Percentiles rank a stretch among this genome's conserved stretches.
phyloP scores from a whole-genome alignment of 805 yeast genomes.

The Metschnikowia aberdeeniae region DNA sequence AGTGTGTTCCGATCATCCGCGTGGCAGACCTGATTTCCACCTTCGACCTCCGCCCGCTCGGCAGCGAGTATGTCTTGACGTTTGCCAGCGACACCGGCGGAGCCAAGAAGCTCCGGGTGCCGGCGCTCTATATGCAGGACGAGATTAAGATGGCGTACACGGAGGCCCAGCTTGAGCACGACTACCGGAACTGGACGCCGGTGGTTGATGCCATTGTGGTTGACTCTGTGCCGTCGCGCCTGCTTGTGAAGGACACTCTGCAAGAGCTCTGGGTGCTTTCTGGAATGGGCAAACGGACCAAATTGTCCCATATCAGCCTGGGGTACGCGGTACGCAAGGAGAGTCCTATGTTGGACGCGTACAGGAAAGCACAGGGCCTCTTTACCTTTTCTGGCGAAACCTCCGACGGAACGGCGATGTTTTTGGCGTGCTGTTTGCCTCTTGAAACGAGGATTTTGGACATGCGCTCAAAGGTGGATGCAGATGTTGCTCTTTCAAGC shows the following conservation, averaged over 20 bases:
- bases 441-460: conserved; percentile 31
- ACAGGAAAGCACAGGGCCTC: conserved; percentile 28
- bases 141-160: conserved; percentile 17
- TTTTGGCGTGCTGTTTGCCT: conserved; percentile 34
- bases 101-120: conserved; percentile 32
- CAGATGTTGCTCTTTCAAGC: neutral
- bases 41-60: conserved; percentile 13
- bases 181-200: conserved; percentile 47
- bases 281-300: conserved; percentile 33
- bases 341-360: conserved; percentile 24
- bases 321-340: conserved; percentile 29
- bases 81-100: conserved; percentile 42
- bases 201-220: conserved; percentile 38
- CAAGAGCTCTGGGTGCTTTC: conserved; percentile 45
- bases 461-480: neutral
- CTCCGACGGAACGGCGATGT: conserved; percentile 7
- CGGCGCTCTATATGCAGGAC: conserved; percentile 1
- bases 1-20: conserved; percentile 27
- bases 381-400: conserved; percentile 17
- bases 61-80: conserved; percentile 21
- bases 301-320: conserved; percentile 28
- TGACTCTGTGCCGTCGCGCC: conserved; percentile 22
- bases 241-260: conserved; percentile 14
- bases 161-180: conserved; percentile 22
- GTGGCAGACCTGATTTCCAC: conserved; percentile 35